Evolutionary conservation across 192 early-diverging fungal genomes (phyloP), one percentile per base, ranked within the genome.

Genomic region (Funneliformis geosporum): DNA sequence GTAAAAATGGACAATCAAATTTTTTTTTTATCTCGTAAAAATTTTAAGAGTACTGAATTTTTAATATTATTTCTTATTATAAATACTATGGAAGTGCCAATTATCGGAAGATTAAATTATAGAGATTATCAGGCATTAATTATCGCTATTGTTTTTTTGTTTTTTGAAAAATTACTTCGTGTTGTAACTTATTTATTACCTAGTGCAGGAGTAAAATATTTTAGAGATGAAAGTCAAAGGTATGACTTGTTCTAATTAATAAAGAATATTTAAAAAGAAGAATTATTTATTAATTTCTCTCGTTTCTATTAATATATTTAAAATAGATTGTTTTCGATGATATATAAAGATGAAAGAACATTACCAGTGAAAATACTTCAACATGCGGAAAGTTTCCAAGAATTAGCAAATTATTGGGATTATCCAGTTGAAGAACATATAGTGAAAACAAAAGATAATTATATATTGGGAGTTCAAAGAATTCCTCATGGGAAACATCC

Each of bases 371-470:
- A 84, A 55, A 42, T 82, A 42, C 47, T 92, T 14, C 84, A 85
- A 80, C 69, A 81, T 8, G 78, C 90, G n/a, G 60, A 75, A 23
- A 77, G 25, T 47, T 87, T 82, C 42, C 78, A 83, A 70, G 85
- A 90, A 62, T 87, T 86, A 78, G 80, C 84, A 65, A 50, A 84
- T 80, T 86, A 78, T 70, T 84, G 88, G 93, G 89, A 88, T n/a
- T 95, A 94, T 78, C 90, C 91, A 8, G 85, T 93, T 62, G 91
- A 98, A 67, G 91, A 95, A 65, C 95, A 98, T 82, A 82, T 95
- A 60, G 92, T 95, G 5, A 88, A 90, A n/a, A 96, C 95, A 16
- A 89, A 89, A 75, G 96, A 98, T 71, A 92, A 93, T 33, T 98
- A 94, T 81, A 85, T 97, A 7, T 86, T 98, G 18, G 92, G 94